phyloP scores from a whole-genome alignment of 768 basidiomycete genomes.

The Hygrophorus pudorinus region DNA sequence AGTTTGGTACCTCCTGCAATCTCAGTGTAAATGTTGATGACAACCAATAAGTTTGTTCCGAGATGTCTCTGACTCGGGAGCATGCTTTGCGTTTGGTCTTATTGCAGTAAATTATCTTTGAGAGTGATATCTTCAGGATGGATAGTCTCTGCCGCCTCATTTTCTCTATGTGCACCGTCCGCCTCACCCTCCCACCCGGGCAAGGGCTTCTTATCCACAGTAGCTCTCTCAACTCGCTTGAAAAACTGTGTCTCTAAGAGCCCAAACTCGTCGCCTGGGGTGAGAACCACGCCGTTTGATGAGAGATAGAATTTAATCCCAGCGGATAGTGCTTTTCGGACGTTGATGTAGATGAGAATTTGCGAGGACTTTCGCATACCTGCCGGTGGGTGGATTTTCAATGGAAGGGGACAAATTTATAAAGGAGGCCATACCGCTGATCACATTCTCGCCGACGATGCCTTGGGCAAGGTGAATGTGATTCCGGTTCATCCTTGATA shows the following conservation, averaged over 20 bases:
- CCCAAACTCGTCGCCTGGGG: conserved; percentile 50
- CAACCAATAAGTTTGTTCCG: no score
- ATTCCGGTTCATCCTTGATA: conserved; percentile 58
- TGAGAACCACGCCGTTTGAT: conserved; percentile 60
- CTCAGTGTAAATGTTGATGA: no score
- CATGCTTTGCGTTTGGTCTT: no score
- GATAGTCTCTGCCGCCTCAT: no score
- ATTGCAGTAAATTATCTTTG: no score
- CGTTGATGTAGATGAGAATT: conserved; percentile 57
- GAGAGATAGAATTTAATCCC: conserved; percentile 52
- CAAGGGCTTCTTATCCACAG: conserved; percentile 3
- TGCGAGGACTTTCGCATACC: conserved; percentile 28
- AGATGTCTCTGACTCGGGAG: no score
- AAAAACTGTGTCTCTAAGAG: conserved; percentile 45
- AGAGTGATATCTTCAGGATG: no score
- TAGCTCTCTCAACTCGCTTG: conserved; percentile 33
- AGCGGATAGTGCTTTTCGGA: conserved; percentile 38
- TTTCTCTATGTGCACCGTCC: no score
- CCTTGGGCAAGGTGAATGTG: conserved; percentile 69
- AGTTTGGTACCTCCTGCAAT: no score
- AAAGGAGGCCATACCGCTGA: conserved; percentile 38
- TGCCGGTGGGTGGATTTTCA: neutral
- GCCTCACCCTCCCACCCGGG: conserved; percentile 1
- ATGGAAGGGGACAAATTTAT: neutral
- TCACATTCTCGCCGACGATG: conserved; percentile 35